Conservation (phyloP, 2,329 filamentous ascomycete species). For the Fusarium nelsonii region DNA sequence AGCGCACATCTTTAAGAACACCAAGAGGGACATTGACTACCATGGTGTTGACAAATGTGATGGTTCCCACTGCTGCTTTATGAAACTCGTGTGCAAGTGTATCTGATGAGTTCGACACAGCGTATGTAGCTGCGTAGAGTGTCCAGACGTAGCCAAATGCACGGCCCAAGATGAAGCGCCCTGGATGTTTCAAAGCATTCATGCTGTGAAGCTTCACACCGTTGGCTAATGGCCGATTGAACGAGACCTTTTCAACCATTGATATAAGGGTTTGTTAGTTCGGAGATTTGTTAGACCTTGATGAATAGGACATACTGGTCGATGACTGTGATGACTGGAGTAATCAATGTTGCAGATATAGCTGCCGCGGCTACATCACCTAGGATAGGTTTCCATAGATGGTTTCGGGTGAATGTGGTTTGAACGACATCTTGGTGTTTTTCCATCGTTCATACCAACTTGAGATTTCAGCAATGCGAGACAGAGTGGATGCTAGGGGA, state of each 20-base stretch:
- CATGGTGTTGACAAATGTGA: conserved; percentile 48
- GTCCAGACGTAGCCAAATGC: conserved; percentile 49
- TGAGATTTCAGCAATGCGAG: no score
- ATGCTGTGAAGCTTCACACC: conserved; percentile 32
- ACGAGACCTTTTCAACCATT: conserved; percentile 43
- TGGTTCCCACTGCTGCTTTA: conserved; percentile 42
- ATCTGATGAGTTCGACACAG: conserved; percentile 48
- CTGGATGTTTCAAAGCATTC: conserved; percentile 38
- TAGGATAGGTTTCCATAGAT: conserved; percentile 37
- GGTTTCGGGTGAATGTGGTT: not conserved
- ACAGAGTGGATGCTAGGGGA: no score
- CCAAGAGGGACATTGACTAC: conserved; percentile 51
- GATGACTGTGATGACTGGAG: conserved; percentile 48
- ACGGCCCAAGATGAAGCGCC: conserved; percentile 42
- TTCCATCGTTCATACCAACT: conserved; percentile 17
- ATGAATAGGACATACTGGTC: conserved; percentile 37
- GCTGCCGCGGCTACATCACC: conserved; percentile 46
- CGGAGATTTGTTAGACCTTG: fast-evolving
- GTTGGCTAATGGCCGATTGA: conserved; percentile 29
- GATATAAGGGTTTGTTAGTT: conserved; percentile 20
- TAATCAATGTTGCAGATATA: conserved; percentile 48
- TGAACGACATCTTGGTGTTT: conserved; percentile 27
- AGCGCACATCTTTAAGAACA: conserved; percentile 50
- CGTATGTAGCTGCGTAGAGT: conserved; percentile 49
- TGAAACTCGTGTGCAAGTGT: conserved; percentile 46